Evolutionary conservation across 495 filamentous ascomycete species (phyloP).

Genomic region (Rostrohypoxylon terebratum): DNA sequence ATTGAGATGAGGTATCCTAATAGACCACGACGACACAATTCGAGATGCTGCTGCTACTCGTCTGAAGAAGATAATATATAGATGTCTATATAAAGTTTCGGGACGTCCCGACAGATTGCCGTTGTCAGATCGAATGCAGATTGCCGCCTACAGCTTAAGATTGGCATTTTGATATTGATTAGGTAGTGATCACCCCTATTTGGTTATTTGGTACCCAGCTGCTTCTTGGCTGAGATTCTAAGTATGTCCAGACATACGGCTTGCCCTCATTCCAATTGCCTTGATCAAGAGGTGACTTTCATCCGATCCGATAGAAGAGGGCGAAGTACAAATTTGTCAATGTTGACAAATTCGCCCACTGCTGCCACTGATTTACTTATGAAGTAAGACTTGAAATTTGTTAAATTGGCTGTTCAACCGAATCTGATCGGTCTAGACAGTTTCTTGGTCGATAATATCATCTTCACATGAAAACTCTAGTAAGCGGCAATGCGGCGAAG

Average conservation of each 20-base stretch:
- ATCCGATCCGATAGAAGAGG: no score
- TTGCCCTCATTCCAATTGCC: not conserved
- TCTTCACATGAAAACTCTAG: not conserved
- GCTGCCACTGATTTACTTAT: no score
- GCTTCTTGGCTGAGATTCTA: not conserved
- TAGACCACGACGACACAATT: not conserved
- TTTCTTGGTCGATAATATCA: not conserved
- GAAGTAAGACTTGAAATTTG: not conserved
- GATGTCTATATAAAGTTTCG: not conserved
- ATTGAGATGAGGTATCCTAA: not conserved
- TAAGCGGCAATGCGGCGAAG: not conserved
- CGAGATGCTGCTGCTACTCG: not conserved
- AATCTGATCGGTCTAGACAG: no score
- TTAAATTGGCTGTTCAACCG: not conserved
- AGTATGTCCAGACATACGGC: not conserved
- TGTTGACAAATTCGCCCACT: no score
- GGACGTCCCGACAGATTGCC: not conserved
- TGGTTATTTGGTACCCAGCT: not conserved
- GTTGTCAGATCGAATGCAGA: not conserved
- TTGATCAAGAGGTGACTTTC: not conserved
- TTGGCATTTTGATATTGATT: not conserved
- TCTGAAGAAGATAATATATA: not conserved
- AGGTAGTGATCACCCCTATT: not conserved
- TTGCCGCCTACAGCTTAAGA: not conserved
- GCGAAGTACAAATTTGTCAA: no score